Conservation (phyloP, 441 rosid genomes). For the Sinapis alba region DNA sequence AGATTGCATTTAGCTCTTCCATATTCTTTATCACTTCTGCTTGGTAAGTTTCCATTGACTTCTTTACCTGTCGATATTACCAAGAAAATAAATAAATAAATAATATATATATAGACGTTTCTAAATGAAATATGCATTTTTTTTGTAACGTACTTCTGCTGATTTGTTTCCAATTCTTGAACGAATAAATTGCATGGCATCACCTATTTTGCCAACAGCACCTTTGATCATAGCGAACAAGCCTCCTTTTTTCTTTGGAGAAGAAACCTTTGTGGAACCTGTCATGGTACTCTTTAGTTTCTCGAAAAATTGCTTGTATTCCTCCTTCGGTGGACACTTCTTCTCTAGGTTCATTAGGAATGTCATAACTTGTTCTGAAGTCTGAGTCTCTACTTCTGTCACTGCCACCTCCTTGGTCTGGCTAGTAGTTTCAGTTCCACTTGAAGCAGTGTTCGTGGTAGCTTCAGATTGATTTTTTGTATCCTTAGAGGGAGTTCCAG, state of each 20-base stretch:
- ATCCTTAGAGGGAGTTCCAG: background rate
- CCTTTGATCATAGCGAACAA: background rate
- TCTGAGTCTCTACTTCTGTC: slow-evolving; percentile 14
- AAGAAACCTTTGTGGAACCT: background rate
- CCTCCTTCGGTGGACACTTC: slow-evolving; percentile 35
- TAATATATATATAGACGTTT: background rate
- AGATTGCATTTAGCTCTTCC: slow-evolving; percentile 18
- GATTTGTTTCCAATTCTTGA: slow-evolving; percentile 31
- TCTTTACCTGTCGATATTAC: slow-evolving; percentile 5
- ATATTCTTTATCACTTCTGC: slow-evolving; percentile 20
- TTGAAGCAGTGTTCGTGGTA: background rate
- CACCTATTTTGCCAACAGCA: slow-evolving; percentile 20
- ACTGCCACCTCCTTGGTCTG: background rate
- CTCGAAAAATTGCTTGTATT: slow-evolving; percentile 7
- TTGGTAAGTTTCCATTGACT: slow-evolving; percentile 21
- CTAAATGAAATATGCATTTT: background rate
- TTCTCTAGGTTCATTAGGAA: slow-evolving; percentile 35
- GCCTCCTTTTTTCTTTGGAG: background rate
- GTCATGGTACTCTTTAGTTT: slow-evolving; percentile 17
- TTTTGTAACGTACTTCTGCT: slow-evolving; percentile 19
- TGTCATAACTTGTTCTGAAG: slow-evolving; percentile 7
- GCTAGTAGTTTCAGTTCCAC: background rate
- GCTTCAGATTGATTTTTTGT: background rate
- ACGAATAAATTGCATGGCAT: slow-evolving; percentile 19
- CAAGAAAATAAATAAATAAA: background rate